Conservation (phyloP, 139 green algal species). For the Closterium sp. region DNA sequence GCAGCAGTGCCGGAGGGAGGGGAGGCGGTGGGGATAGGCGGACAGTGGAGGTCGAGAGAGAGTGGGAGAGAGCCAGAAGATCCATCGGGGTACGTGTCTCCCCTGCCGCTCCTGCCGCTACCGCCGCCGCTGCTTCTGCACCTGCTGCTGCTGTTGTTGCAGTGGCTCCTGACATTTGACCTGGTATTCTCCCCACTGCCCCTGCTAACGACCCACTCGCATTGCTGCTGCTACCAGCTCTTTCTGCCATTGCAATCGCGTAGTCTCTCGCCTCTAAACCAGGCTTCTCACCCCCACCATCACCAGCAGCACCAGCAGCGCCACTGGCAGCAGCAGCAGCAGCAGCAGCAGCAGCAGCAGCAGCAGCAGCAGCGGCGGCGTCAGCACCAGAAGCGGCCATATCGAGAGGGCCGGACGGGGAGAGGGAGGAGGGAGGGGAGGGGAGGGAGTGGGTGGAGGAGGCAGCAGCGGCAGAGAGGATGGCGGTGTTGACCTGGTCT, state of each 20-base stretch:
- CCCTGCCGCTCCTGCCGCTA: background rate
- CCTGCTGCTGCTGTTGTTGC: background rate
- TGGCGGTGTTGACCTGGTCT: conserved; percentile 70
- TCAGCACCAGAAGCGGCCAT: background rate
- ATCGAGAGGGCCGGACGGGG: background rate
- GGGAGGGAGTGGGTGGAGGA: background rate
- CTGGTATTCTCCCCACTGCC: background rate
- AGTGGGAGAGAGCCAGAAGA: background rate
- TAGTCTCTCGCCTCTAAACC: background rate
- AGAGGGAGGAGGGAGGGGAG: background rate
- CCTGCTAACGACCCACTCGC: background rate
- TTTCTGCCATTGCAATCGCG: background rate
- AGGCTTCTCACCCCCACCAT: background rate
- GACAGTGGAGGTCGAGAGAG: background rate
- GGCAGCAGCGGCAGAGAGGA: conserved; percentile 51
- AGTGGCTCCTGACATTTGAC: background rate
- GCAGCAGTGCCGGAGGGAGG: background rate
- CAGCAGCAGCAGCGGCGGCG: conserved; percentile 17
- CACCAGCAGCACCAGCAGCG: conserved; percentile 59
- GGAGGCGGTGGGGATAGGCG: background rate
- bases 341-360: conserved; percentile 5
- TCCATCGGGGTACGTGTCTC: background rate
- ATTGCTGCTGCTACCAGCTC: background rate
- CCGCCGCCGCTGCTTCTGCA: background rate
- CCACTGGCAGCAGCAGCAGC: conserved; percentile 63